These are phyloP conservation scores for Aureobasidium sp. DNA, from an alignment of 2,329 filamentous ascomycete species.

Conservation along the genomic window DNA sequence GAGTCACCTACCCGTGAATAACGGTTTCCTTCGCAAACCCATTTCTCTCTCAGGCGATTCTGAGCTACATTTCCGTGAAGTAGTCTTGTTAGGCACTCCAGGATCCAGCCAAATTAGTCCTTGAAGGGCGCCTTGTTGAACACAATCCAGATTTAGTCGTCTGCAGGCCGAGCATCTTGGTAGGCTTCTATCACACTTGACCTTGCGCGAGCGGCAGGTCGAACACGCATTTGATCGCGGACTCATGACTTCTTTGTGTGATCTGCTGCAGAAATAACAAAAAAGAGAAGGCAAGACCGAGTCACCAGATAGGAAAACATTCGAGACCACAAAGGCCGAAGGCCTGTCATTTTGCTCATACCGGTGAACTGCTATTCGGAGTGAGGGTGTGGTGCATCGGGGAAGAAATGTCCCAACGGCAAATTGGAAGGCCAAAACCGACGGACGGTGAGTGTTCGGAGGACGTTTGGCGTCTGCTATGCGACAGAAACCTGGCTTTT, in stretches of 20 bases:
- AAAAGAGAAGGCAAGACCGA: conserved; percentile 14
- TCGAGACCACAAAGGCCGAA: conserved; percentile 14
- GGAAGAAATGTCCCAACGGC: not conserved
- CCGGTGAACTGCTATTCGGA: conserved; percentile 10
- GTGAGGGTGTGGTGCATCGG: conserved; percentile 4
- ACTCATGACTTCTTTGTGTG: conserved; percentile 4
- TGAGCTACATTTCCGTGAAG: conserved; percentile 8
- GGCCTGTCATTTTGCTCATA: conserved; percentile 14
- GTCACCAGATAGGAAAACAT: conserved; percentile 7
- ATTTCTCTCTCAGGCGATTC: conserved; percentile 13
- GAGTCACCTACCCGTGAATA: conserved; percentile 1
- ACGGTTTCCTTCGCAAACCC: conserved; percentile 7
- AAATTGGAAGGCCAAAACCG: conserved; percentile 15
- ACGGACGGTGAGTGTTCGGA: not conserved
- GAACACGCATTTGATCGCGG: conserved; percentile 13
- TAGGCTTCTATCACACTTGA: conserved; percentile 15
- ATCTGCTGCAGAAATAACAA: conserved; percentile 4
- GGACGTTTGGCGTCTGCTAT: not conserved
- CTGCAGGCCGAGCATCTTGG: conserved; percentile 14
- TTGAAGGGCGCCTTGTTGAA: conserved; percentile 15
- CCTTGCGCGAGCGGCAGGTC: conserved; percentile 14
- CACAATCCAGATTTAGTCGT: conserved; percentile 12
- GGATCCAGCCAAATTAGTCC: conserved; percentile 15
- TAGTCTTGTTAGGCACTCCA: conserved; percentile 2
- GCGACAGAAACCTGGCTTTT: not conserved